These are phyloP conservation scores for Pichia sp. DNA, from an alignment of 1,139 yeast genomes.

Conservation along the genomic window DNA sequence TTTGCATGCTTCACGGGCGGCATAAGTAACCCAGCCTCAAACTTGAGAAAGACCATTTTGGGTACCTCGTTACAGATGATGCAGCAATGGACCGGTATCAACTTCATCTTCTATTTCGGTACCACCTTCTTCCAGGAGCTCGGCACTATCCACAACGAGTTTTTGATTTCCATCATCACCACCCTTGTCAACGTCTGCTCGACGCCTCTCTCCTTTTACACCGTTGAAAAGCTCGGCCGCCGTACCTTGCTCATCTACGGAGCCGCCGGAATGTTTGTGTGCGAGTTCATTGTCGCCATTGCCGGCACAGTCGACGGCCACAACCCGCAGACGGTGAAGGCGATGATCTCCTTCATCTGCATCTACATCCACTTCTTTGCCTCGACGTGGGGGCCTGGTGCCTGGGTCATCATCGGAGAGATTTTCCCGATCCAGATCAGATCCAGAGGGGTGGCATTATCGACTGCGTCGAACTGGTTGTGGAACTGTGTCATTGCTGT, in stretches of 20 bases:
- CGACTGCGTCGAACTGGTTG: slow-evolving; percentile 38
- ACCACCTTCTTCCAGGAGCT: slow-evolving; percentile 55
- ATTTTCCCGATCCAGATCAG: slow-evolving; percentile 56
- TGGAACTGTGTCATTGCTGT: slow-evolving; percentile 37
- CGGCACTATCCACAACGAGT: slow-evolving; percentile 48
- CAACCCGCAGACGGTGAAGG: slow-evolving; percentile 29
- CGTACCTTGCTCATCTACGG: slow-evolving; percentile 49
- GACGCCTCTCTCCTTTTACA: slow-evolving; percentile 33
- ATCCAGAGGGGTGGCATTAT: slow-evolving; percentile 40
- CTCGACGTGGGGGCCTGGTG: slow-evolving; percentile 43
- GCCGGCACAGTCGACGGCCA: slow-evolving; percentile 45
- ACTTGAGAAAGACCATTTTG: slow-evolving; percentile 33
- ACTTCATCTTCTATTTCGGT: slow-evolving; percentile 67
- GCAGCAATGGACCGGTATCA: slow-evolving; percentile 73
- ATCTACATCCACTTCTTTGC: slow-evolving; percentile 55
- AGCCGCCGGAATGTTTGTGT: slow-evolving; percentile 54
- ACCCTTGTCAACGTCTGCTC: slow-evolving; percentile 59
- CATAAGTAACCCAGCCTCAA: slow-evolving; percentile 31
- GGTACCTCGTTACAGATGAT: slow-evolving; percentile 44
- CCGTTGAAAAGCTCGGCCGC: slow-evolving; percentile 49
- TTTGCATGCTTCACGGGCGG: slow-evolving; percentile 34
- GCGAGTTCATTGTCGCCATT: slow-evolving; percentile 58
- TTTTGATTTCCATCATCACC: slow-evolving; percentile 50
- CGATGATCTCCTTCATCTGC: slow-evolving; percentile 49
- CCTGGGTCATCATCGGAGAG: slow-evolving; percentile 57